Evolutionary conservation across 306 rosid genomes (phyloP).

Genomic region (Inga oerstediana): DNA sequence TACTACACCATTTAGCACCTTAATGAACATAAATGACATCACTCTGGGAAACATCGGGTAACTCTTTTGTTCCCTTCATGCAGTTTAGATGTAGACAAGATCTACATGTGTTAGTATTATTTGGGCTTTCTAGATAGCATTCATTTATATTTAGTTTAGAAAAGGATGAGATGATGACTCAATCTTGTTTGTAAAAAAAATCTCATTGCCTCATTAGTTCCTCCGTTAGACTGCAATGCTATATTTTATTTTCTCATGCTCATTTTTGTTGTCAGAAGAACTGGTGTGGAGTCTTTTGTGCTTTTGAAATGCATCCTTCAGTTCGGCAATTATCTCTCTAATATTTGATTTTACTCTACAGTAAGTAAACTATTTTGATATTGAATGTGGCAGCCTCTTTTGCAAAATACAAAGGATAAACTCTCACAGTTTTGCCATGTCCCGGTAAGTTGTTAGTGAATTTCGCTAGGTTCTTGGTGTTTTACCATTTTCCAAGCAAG

Average conservation of each 20-base stretch:
- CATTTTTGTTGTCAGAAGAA: slow-evolving; percentile 12
- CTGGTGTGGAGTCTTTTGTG: slow-evolving; percentile 3
- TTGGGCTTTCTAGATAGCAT: neutral
- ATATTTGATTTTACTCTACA: slow-evolving; percentile 31
- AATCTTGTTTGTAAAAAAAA: slow-evolving; percentile 3
- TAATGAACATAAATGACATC: slow-evolving; percentile 24
- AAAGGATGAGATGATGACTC: neutral
- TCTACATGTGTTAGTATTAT: slow-evolving; percentile 6
- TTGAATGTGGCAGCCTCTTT: slow-evolving; percentile 73
- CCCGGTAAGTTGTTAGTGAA: slow-evolving; percentile 73
- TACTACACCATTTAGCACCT: slow-evolving; percentile 20
- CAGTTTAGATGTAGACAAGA: slow-evolving; percentile 7
- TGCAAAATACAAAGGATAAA: slow-evolving; percentile 83
- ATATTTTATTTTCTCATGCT: slow-evolving; percentile 17
- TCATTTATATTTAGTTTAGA: slow-evolving; percentile 1
- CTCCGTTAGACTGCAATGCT: slow-evolving; percentile 14
- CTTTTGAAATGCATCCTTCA: slow-evolving; percentile 27
- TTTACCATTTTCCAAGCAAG: slow-evolving; percentile 34
- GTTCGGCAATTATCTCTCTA: slow-evolving; percentile 15
- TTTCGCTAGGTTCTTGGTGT: slow-evolving; percentile 33
- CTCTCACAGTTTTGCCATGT: slow-evolving; percentile 98
- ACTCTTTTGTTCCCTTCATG: neutral
- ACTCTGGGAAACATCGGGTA: neutral
- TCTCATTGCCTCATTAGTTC: slow-evolving; percentile 18
- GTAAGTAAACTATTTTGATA: slow-evolving; percentile 33